These are phyloP conservation scores for Hypoxylon fuscum DNA, from an alignment of 495 filamentous ascomycete species.

Conservation along the genomic window DNA sequence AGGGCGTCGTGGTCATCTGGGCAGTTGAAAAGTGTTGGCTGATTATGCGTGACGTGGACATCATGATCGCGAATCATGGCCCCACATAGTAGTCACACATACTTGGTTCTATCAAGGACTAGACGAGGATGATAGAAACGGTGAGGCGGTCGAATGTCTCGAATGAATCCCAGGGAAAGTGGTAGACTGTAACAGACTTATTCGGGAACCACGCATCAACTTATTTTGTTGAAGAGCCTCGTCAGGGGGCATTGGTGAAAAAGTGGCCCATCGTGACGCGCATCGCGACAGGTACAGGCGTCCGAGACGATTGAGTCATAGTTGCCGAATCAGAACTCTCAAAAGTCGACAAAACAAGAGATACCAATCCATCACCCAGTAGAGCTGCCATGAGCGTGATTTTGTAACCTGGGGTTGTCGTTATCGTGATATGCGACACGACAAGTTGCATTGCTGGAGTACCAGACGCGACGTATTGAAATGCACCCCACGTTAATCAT, in stretches of 20 bases:
- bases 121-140: conserved; percentile 7
- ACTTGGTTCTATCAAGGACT: not conserved
- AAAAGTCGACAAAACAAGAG: conserved; percentile 19
- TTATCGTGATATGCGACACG: conserved; percentile 21
- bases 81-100: conserved; percentile 16
- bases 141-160: not conserved
- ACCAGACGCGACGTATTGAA: conserved; percentile 15
- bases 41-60: conserved; percentile 41
- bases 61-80: conserved; percentile 32
- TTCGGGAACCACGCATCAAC: not conserved
- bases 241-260: not conserved
- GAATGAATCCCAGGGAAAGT: not conserved
- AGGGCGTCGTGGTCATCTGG: conserved; percentile 27
- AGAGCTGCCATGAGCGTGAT: conserved; percentile 4
- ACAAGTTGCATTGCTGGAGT: not conserved
- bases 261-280: conserved; percentile 15
- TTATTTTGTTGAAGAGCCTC: conserved; percentile 8
- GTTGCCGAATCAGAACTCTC: conserved; percentile 26
- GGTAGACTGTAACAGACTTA: not conserved
- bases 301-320: conserved; percentile 37
- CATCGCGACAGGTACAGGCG: conserved; percentile 19
- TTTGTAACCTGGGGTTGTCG: conserved; percentile 31
- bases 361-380: not conserved
- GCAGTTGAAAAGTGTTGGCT: conserved; percentile 26
- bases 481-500: not conserved